Evolutionary conservation across 2,329 filamentous ascomycete genomes (phyloP), one percentile per base, ranked within the genome.

Genomic region (Claviceps citrina): DNA sequence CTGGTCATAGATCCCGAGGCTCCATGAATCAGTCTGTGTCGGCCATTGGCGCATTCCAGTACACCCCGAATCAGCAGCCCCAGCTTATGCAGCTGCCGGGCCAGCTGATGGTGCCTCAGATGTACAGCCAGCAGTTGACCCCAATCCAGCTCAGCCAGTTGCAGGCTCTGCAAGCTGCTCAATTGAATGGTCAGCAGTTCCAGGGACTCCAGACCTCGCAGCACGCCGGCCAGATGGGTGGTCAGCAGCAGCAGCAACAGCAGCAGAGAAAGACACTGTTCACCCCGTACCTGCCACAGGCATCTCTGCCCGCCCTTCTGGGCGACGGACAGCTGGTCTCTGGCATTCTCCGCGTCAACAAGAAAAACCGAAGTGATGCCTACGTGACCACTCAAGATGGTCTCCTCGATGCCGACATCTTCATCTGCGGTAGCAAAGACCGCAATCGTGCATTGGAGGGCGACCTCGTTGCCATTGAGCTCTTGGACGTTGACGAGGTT

Each of bases 401-500:
- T 35, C 66, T 81, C 44, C 72, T 98, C 36, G 91, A 96, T 62
- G 89, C 91, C 32, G 91, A 98, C 58, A 98, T 98, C 56, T 98
- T 98, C 64, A 98, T 98, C 54, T 98, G 91, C 58, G 91, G 91
- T 58, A 96, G 89, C 71, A 98, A 98, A 62, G 91, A 98, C 59
- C 82, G 91, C 50, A 98, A 98, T 61, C 83, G 91, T 61, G 91
- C 91, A 41, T 73, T 98, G 27, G 91, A 98, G 60, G 91, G 91
- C 43, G 91, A 98, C 58, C 73, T 94, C 41, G 91, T 98, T 43
- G 91, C 91, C 25, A 78, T 98, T 40, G 91, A 98, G 63, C 78
- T 98, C 35, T 77, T 98, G 38, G 89, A 98, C 54, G 91, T 98
- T 7, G 91, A 96, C 57, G 91, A 98, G 57, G 91, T 98, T 3